Evolutionary conservation across 2,329 filamentous ascomycete species (phyloP).

Genomic region (Pseudonectria foliicola): DNA sequence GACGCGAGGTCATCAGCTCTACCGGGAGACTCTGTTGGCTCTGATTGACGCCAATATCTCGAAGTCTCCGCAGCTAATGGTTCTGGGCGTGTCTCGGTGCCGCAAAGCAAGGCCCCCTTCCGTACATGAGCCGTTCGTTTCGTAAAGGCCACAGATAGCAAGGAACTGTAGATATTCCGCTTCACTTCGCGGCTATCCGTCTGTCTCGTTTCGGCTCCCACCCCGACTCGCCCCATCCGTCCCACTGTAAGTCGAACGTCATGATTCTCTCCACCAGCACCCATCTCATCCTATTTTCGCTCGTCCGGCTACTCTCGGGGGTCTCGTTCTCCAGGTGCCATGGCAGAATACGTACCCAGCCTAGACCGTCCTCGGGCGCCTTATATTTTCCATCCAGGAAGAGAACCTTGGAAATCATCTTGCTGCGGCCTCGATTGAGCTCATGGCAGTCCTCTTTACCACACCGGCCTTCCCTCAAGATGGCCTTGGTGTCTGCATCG

Average conservation of each 20-base stretch:
- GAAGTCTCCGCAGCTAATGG: too few relatives aligned
- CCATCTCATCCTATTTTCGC: conserved; percentile 31
- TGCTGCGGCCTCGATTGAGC: conserved; percentile 28
- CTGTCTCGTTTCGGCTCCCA: conserved; percentile 15
- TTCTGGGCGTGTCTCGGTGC: too few relatives aligned
- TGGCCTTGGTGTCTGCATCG: conserved; percentile 27
- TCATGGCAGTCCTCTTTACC: conserved; percentile 28
- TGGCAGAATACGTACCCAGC: conserved; percentile 28
- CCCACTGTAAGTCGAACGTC: conserved; percentile 30
- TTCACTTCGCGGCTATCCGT: conserved; percentile 2
- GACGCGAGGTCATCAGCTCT: conserved; percentile 1
- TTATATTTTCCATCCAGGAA: conserved; percentile 30
- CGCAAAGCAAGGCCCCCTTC: too few relatives aligned
- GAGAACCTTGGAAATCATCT: conserved; percentile 31
- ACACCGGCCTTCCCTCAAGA: conserved; percentile 29
- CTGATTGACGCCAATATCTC: too few relatives aligned
- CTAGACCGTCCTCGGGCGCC: conserved; percentile 14
- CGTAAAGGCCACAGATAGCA: too few relatives aligned
- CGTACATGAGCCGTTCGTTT: too few relatives aligned
- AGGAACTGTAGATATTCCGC: conserved; percentile 1
- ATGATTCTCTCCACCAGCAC: conserved; percentile 31
- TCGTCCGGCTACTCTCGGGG: conserved; percentile 18
- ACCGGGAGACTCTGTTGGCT: too few relatives aligned
- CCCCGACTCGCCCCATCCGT: conserved; percentile 24
- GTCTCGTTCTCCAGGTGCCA: conserved; percentile 24